Evolutionary conservation across 2,329 filamentous ascomycete genomes (phyloP).

Genomic region (Arthrinium phaeospermum): DNA sequence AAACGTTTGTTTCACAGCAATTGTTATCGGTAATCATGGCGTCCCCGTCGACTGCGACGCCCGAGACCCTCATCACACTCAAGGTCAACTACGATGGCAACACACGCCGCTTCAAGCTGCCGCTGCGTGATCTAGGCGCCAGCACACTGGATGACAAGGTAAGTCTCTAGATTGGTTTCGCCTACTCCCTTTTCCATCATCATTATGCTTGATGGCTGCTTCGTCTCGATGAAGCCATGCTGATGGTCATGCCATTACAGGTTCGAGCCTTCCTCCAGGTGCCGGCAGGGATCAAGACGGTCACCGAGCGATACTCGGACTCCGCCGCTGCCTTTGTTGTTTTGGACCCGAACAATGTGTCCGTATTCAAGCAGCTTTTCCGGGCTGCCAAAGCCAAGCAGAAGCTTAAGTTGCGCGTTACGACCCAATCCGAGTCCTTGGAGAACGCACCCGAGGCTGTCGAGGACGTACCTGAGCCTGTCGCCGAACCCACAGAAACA

Average conservation of each 20-base stretch:
- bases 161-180: conserved; percentile 47
- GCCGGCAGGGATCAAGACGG: conserved; percentile 62
- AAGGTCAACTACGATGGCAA: conserved; percentile 81
- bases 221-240: not conserved
- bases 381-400: conserved; percentile 97
- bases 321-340: conserved; percentile 81
- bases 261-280: conserved; percentile 73
- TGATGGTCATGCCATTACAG: conserved; percentile 48
- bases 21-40: conserved; percentile 39
- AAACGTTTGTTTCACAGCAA: not conserved
- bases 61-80: conserved; percentile 80
- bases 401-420: conserved; percentile 88
- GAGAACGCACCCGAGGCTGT: conserved; percentile 48
- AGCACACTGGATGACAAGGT: conserved; percentile 83
- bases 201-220: conserved; percentile 23
- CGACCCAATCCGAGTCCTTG: conserved; percentile 42
- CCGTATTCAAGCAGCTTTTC: conserved; percentile 96
- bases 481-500: conserved; percentile 22
- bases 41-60: conserved; percentile 42
- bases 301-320: conserved; percentile 94
- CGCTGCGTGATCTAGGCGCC: conserved; percentile 81
- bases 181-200: not conserved
- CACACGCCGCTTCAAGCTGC: conserved; percentile 86
- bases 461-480: conserved; percentile 55
- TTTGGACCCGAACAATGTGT: conserved; percentile 76